A percentile compares a stretch with the other conserved stretches of the same genome.
Conservation (phyloP, 345 rosid species). For the Euphorbia peplus region DNA sequence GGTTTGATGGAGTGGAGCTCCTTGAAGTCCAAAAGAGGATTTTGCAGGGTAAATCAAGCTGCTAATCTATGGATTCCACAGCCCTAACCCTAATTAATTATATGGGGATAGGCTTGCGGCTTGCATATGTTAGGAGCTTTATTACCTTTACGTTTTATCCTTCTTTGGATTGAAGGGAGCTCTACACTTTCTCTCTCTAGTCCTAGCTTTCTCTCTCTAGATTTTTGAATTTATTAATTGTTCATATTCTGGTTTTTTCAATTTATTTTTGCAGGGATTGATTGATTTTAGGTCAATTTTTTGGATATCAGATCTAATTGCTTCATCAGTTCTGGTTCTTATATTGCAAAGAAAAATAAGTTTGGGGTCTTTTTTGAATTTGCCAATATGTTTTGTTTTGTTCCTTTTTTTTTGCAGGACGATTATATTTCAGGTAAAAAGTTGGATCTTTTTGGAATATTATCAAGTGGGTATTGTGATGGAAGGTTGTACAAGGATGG, state of each 20-base stretch:
- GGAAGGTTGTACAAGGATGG: not conserved
- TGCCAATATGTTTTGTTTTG: too few relatives aligned
- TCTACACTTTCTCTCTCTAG: slow-evolving; percentile 40
- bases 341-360: too few relatives aligned
- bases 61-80: slow-evolving; percentile 90
- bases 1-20: slow-evolving; percentile 56
- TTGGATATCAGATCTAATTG: too few relatives aligned
- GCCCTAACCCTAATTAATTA: slow-evolving; percentile 33
- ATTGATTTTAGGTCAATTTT: not conserved
- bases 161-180: slow-evolving; percentile 99
- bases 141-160: slow-evolving; percentile 41
- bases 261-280: not conserved
- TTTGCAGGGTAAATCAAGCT: slow-evolving; percentile 61
- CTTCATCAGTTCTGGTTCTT: too few relatives aligned
- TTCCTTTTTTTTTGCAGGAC: too few relatives aligned
- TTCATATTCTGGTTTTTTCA: not conserved
- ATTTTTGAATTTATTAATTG: too few relatives aligned
- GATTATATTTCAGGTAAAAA: not conserved
- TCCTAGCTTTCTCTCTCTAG: not conserved
- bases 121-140: slow-evolving; percentile 89
- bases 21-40: slow-evolving; percentile 81
- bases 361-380: too few relatives aligned
- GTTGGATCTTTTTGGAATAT: not conserved
- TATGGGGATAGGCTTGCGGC: slow-evolving; percentile 63
- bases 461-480: not conserved